Base-by-base conservation (phyloP, 208 protist species). In the Leishmania arabica region DNA sequence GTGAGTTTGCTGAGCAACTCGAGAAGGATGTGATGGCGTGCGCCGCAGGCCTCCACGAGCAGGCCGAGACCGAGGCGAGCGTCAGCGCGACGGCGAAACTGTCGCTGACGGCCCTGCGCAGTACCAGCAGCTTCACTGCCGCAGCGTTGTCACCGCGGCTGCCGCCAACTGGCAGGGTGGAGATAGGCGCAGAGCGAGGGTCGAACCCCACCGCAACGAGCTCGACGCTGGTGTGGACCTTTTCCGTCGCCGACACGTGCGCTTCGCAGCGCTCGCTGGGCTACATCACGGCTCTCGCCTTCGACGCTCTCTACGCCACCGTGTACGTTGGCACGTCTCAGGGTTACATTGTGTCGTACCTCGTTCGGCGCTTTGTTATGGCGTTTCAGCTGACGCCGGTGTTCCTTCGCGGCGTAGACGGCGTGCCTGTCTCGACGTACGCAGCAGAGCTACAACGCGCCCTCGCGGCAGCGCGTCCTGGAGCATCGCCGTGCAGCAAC, bases 261-360 rank as follows among this genome's bases (percentile, higher is more conserved):
- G 80, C 76, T 21, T 79, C 84, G 51, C 80, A 86, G 69, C 75
- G 73, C 58, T 65, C 79, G 19, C 75, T 87, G 51, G 92, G 92
- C 68, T 73, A 68, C 17, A 88, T 92, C 9, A 85, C 88, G 15
- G 77, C 77, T 34, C 60, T 96, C 49, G 82, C 89, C 79, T 96
- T 95, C 80, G 92, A 96, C 66, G 79, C 88, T 4, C 68, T 84
- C 42, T 86, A 89, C 83, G 87, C 84, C 73, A 87, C 88, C 45
- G 64, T 96, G 9, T 96, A 96, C 66, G 84, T 95, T 27, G 92
- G 92, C 31, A 95, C 92, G n/a, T 81, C 79, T 42, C 88, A 95
- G 65, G 92, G 92, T 24, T 94, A 85, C 77, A 49, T 96, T 54
- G 79, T 89, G 64, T 93, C 91, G 19, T 96, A 93, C 75, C 82